Evolutionary conservation across 2,329 filamentous ascomycete genomes (phyloP).

Genomic region (Stromatinia cepivora): DNA sequence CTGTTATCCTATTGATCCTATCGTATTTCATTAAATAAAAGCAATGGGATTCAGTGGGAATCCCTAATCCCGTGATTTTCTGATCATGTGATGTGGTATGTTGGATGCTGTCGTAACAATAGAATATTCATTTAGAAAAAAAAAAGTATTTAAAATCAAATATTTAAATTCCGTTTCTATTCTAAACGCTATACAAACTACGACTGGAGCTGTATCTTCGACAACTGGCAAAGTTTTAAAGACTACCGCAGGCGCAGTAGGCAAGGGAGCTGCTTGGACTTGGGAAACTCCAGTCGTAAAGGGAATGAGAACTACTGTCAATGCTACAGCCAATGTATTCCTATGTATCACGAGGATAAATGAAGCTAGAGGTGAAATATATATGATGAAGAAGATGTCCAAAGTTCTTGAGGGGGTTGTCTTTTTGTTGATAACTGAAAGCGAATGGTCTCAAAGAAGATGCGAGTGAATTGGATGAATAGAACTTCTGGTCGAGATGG

Average conservation of each 20-base stretch:
- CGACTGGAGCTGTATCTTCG: constrained; percentile 77
- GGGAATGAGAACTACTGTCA: constrained; percentile 82
- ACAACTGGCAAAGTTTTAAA: constrained; percentile 81
- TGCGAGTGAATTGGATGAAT: background rate
- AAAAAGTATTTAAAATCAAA: no score
- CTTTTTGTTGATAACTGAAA: background rate
- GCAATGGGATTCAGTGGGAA: no score
- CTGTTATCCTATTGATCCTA: no score
- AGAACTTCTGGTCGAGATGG: background rate
- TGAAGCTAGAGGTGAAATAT: background rate
- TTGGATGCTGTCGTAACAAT: no score
- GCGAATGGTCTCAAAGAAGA: background rate
- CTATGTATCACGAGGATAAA: background rate
- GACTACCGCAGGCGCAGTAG: constrained; percentile 80
- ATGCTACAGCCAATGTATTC: constrained; percentile 74
- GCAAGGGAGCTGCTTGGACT: constrained; percentile 90
- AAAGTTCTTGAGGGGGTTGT: background rate
- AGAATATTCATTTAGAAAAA: no score
- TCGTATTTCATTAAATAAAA: no score
- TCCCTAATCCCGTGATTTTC: no score
- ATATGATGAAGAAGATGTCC: background rate
- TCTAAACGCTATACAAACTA: no score
- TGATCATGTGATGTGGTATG: no score
- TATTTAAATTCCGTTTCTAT: no score
- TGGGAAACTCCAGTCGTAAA: constrained; percentile 96